Evolutionary conservation across 495 filamentous ascomycete species (phyloP).

Genomic region (Penicilliopsis zonata): DNA sequence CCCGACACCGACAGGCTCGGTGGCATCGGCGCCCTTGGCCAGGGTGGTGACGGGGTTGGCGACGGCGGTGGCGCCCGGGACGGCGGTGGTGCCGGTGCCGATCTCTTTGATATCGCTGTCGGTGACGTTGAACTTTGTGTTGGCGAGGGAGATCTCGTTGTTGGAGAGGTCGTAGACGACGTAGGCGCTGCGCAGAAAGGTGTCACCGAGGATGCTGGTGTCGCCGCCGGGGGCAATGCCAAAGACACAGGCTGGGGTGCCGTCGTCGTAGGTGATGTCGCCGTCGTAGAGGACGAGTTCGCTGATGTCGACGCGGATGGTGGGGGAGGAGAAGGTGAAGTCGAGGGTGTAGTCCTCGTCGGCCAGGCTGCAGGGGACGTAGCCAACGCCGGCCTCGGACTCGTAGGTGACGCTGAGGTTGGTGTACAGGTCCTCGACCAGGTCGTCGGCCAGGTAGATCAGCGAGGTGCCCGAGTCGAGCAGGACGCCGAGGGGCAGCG

Average conservation of each 20-base stretch:
- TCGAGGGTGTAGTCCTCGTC: conserved; percentile 43
- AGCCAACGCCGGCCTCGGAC: conserved; percentile 34
- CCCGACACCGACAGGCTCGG: too few relatives aligned
- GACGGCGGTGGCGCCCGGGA: conserved; percentile 4
- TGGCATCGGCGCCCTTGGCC: too few relatives aligned
- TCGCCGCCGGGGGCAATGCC: conserved; percentile 61
- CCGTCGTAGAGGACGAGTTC: conserved; percentile 63
- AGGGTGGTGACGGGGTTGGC: conserved; percentile 36
- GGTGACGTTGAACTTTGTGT: conserved; percentile 67
- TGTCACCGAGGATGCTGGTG: conserved; percentile 76
- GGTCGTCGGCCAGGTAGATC: conserved; percentile 67
- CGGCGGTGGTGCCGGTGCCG: background rate
- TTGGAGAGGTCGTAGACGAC: conserved; percentile 85
- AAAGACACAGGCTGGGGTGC: conserved; percentile 53
- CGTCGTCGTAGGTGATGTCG: conserved; percentile 47
- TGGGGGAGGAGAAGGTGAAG: conserved; percentile 56
- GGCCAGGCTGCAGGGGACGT: conserved; percentile 62
- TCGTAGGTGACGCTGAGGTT: conserved; percentile 54
- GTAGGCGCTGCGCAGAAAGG: conserved; percentile 84
- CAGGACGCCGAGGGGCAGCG: conserved; percentile 51
- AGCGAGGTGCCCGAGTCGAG: conserved; percentile 90
- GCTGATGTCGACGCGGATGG: conserved; percentile 59
- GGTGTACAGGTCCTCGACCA: conserved; percentile 52
- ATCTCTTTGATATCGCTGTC: background rate
- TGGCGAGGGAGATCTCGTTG: conserved; percentile 78